A percentile compares a stretch with the other conserved stretches of the same genome.
Conservation (phyloP, 148 eudicot species). For the Salicornia ramosissima region DNA sequence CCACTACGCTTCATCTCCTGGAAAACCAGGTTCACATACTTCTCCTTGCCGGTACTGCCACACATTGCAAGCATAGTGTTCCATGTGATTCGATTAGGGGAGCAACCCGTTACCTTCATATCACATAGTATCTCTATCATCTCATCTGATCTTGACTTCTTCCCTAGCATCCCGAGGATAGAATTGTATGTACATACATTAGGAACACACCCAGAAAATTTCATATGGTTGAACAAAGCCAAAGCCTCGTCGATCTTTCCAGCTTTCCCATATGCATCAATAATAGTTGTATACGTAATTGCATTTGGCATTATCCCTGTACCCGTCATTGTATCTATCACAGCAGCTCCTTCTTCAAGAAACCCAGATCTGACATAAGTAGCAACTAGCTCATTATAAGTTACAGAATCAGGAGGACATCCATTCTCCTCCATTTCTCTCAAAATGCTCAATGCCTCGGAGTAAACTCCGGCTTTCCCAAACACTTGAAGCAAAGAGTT, state of each 20-base stretch:
- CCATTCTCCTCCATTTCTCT: constrained; percentile 75
- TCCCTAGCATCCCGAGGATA: constrained; percentile 75
- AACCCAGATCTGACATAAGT: constrained; percentile 82
- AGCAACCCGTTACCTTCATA: constrained; percentile 72
- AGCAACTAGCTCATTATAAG: constrained; percentile 78
- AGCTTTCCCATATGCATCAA: constrained; percentile 82
- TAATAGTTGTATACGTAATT: constrained; percentile 72
- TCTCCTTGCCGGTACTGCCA: constrained; percentile 65
- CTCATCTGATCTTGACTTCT: constrained; percentile 58
- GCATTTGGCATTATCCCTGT: constrained; percentile 84
- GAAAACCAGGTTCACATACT: constrained; percentile 60
- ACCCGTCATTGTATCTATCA: constrained; percentile 60
- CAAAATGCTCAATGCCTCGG: constrained; percentile 64
- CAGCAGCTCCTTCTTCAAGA: constrained; percentile 66
- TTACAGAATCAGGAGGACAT: constrained; percentile 66
- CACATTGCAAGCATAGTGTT: constrained; percentile 85
- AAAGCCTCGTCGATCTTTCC: constrained; percentile 75
- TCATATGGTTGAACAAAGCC: constrained; percentile 65
- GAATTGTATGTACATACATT: constrained; percentile 84
- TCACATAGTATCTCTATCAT: constrained; percentile 69
- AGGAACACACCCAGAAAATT: constrained; percentile 74
- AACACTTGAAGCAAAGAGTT: constrained; percentile 84
- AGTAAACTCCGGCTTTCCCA: constrained; percentile 74
- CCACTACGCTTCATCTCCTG: constrained; percentile 91
- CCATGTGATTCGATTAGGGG: constrained; percentile 84